Percentiles rank a stretch among this genome's conserved stretches.
Conservation (phyloP, 2,329 filamentous ascomycete species). For the Penicillium italicum region DNA sequence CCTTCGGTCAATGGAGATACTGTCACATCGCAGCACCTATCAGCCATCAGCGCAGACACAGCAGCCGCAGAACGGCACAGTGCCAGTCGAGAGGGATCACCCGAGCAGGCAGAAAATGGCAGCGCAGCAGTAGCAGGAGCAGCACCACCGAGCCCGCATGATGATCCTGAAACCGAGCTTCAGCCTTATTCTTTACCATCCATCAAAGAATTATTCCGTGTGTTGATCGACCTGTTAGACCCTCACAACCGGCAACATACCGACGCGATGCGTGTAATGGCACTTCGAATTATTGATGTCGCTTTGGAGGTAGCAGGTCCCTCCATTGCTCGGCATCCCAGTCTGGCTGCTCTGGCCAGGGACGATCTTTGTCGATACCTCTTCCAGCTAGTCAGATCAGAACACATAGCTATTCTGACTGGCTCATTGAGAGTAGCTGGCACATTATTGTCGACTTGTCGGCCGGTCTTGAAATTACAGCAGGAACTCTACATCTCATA, state of each 20-base stretch:
- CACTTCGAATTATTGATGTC: conserved; percentile 92
- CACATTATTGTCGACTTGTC: conserved; percentile 84
- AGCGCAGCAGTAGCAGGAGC: conserved; percentile 33
- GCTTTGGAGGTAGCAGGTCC: conserved; percentile 93
- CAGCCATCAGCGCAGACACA: conserved; percentile 40
- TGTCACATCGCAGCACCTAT: conserved; percentile 51
- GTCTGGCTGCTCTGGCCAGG: conserved; percentile 79
- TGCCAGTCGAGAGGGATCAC: conserved; percentile 33
- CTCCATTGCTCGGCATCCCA: conserved; percentile 88
- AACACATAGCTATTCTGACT: conserved; percentile 92
- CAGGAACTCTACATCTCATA: conserved; percentile 96
- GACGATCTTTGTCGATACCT: conserved; percentile 90
- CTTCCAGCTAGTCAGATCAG: conserved; percentile 92
- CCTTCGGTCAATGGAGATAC: conserved; percentile 66
- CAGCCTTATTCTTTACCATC: conserved; percentile 91
- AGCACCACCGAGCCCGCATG: conserved; percentile 35
- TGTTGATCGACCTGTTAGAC: conserved; percentile 88
- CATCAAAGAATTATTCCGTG: conserved; percentile 88
- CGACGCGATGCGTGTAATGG: conserved; percentile 96
- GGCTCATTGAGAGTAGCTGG: conserved; percentile 89
- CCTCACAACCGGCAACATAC: conserved; percentile 90
- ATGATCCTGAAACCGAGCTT: conserved; percentile 55
- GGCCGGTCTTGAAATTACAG: conserved; percentile 86
- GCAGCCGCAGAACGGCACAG: conserved; percentile 31
- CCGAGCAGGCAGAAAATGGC: conserved; percentile 32